Evolutionary conservation across 164 flowering plant genomes (phyloP).

Genomic region (Warburgia ugandensis): DNA sequence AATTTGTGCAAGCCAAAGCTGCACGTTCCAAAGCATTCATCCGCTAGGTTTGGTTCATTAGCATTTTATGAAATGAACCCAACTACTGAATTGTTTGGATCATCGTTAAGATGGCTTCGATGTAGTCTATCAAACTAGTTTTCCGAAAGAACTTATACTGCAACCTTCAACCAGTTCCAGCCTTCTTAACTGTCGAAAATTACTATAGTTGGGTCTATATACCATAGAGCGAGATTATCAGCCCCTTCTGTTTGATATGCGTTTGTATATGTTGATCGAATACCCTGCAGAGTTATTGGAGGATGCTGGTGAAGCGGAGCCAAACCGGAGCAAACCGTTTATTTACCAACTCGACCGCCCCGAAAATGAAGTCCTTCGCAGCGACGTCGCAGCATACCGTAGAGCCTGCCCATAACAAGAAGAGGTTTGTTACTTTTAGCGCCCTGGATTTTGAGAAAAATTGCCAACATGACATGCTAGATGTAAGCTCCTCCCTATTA

Average conservation of each 20-base stretch:
- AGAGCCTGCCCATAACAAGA: conserved; percentile 1
- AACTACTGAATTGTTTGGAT: neutral
- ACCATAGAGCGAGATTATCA: neutral
- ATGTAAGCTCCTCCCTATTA: too few relatives aligned
- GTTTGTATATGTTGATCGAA: neutral
- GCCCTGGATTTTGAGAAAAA: too few relatives aligned
- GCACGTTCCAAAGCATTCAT: too few relatives aligned
- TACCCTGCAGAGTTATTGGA: conserved; percentile 22
- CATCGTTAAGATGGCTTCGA: neutral
- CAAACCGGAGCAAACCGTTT: conserved; percentile 13
- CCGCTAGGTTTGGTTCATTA: too few relatives aligned
- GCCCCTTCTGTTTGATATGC: neutral
- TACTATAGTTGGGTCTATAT: neutral
- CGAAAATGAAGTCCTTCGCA: conserved; percentile 20
- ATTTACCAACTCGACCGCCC: conserved; percentile 20
- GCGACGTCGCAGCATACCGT: too few relatives aligned
- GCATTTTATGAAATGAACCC: neutral
- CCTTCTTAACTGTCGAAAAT: neutral
- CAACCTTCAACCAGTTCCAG: neutral
- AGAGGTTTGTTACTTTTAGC: neutral
- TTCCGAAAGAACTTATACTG: neutral
- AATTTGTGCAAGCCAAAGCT: neutral
- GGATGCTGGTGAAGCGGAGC: conserved; percentile 8
- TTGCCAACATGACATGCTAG: too few relatives aligned
- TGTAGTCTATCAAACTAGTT: neutral